Conservation (phyloP, 805 yeast genomes). For the Soucietia sequanensis region DNA sequence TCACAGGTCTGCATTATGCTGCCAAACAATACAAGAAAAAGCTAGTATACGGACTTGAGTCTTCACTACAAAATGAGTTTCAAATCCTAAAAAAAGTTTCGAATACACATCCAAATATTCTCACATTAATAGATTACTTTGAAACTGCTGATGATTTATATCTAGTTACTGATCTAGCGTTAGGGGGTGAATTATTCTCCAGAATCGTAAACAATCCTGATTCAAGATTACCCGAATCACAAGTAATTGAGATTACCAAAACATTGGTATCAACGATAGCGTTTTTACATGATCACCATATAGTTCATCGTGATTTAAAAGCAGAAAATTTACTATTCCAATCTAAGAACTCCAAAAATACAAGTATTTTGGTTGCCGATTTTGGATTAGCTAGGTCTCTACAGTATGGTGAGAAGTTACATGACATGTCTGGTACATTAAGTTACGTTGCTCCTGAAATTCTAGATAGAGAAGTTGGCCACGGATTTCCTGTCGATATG, state of each 20-base stretch:
- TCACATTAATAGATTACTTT: conserved; percentile 65
- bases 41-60: conserved; percentile 52
- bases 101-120: conserved; percentile 50
- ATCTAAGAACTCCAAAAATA: conserved; percentile 25
- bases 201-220: conserved; percentile 41
- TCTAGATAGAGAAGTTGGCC: conserved; percentile 50
- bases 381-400: conserved; percentile 63
- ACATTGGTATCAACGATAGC: conserved; percentile 54
- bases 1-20: conserved; percentile 47
- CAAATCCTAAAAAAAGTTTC: conserved; percentile 51
- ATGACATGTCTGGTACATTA: conserved; percentile 64
- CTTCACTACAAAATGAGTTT: conserved; percentile 58
- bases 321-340: conserved; percentile 66
- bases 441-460: conserved; percentile 76
- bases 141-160: conserved; percentile 59
- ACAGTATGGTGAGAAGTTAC: conserved; percentile 27
- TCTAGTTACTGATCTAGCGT: conserved; percentile 65
- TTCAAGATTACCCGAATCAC: conserved; percentile 44
- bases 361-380: conserved; percentile 52
- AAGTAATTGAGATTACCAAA: conserved; percentile 48
- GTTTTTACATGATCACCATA: conserved; percentile 56
- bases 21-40: conserved; percentile 52
- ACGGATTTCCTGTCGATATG: conserved; percentile 60
- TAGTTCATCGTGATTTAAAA: conserved; percentile 71
- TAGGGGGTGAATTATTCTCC: conserved; percentile 68